These are phyloP conservation scores for Gonium pectorale DNA, from an alignment of 139 green algal genomes.

Conservation along the genomic window DNA sequence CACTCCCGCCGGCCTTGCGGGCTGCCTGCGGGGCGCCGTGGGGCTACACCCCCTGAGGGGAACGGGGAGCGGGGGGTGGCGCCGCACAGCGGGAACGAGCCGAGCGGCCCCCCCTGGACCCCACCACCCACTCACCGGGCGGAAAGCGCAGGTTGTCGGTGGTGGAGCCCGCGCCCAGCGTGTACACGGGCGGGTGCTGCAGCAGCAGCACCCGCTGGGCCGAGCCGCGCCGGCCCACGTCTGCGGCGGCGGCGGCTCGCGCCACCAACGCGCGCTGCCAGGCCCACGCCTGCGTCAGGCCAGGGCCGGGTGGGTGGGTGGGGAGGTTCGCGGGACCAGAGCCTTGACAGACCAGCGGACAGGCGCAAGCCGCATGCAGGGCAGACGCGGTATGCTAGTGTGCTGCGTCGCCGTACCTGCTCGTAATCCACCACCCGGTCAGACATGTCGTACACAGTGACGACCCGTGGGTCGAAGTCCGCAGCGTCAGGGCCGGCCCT, in stretches of 20 bases:
- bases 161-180: slow-evolving; percentile 84
- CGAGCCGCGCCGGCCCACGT: background rate
- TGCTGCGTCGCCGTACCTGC: background rate
- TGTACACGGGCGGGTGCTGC: slow-evolving; percentile 88
- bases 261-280: slow-evolving; percentile 36
- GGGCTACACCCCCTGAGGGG: no score
- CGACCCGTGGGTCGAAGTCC: background rate
- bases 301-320: no score
- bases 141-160: slow-evolving; percentile 61
- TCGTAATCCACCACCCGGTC: slow-evolving; percentile 44
- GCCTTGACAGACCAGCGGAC: no score
- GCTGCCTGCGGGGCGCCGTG: no score
- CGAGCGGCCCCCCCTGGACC: no score
- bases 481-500: background rate
- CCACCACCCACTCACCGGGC: slow-evolving; percentile 9
- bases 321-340: no score
- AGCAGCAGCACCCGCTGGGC: slow-evolving; percentile 28
- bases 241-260: background rate
- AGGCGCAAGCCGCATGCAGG: no score
- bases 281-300: slow-evolving; percentile 19
- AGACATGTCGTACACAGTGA: slow-evolving; percentile 41
- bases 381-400: no score
- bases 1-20: no score
- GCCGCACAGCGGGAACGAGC: no score
- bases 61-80: no score